Conservation (phyloP, 257 asterid genomes). For the Striga asiatica region DNA sequence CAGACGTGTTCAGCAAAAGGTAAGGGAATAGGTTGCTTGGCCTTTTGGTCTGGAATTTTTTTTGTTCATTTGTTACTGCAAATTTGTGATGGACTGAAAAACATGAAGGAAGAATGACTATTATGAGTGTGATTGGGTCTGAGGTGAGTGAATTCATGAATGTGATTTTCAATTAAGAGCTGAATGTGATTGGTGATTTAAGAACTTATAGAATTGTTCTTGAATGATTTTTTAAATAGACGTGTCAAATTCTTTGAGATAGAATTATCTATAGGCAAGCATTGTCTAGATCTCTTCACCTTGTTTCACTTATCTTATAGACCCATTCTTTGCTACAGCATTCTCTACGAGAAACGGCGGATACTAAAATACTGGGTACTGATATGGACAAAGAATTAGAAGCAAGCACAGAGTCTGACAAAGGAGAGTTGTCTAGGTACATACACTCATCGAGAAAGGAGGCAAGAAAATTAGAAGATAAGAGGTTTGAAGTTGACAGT, state of each 20-base stretch:
- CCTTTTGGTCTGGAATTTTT: not conserved
- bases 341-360: conserved; percentile 30
- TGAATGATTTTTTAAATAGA: too few species aligned
- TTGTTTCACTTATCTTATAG: conserved; percentile 14
- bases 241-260: too few species aligned
- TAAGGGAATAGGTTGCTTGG: conserved; percentile 14
- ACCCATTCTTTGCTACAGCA: conserved; percentile 24
- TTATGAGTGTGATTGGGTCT: not conserved
- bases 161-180: too few species aligned
- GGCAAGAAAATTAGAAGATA: conserved; percentile 30
- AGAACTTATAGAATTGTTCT: not conserved
- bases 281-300: conserved; percentile 11
- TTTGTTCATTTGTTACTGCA: not conserved
- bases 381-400: conserved; percentile 64
- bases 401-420: conserved; percentile 71
- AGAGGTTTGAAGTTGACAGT: conserved; percentile 37
- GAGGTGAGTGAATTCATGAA: not conserved
- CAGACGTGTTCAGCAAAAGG: conserved; percentile 50
- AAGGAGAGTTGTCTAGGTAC: conserved; percentile 43
- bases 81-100: not conserved
- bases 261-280: not conserved
- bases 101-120: not conserved
- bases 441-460: conserved; percentile 28
- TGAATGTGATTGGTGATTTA: not conserved
- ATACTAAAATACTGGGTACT: too few species aligned